Evolutionary conservation across 352 stramenopile species (phyloP).

Genomic region (Globisporangium iwayamae): DNA sequence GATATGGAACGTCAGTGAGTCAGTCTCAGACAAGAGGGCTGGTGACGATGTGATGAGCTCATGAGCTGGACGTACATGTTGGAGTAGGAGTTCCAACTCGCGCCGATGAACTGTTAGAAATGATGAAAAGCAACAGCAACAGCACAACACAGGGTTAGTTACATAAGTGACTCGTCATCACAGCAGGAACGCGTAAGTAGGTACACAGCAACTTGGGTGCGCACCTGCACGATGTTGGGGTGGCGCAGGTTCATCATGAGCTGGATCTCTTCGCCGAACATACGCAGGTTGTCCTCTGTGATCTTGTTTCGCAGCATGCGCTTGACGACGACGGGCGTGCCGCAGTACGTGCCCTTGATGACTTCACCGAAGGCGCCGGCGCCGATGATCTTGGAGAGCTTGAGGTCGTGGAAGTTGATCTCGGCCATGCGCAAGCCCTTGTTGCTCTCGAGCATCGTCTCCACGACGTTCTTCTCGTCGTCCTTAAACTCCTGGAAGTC

Average conservation of each 20-base stretch:
- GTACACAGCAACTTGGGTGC: background rate
- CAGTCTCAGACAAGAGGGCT: background rate
- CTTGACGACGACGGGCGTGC: conserved; percentile 86
- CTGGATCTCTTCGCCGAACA: conserved; percentile 89
- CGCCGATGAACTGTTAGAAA: conserved; percentile 70
- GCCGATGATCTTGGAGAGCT: conserved; percentile 87
- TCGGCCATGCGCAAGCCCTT: conserved; percentile 83
- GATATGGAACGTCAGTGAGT: conserved; percentile 2
- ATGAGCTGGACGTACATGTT: conserved; percentile 71
- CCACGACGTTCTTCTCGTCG: conserved; percentile 83
- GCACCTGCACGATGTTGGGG: conserved; percentile 82
- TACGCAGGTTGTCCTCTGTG: conserved; percentile 83
- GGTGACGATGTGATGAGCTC: background rate
- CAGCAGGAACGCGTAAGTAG: background rate
- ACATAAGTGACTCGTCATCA: background rate
- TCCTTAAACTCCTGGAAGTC: conserved; percentile 86
- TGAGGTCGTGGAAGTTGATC: conserved; percentile 88
- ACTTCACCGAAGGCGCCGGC: conserved; percentile 83
- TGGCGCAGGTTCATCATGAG: conserved; percentile 90
- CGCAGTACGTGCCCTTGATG: conserved; percentile 88
- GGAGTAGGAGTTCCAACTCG: conserved; percentile 90
- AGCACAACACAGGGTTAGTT: background rate
- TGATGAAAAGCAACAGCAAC: no score
- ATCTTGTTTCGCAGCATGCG: conserved; percentile 89
- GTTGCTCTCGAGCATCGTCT: conserved; percentile 88